Base-by-base conservation (phyloP, 352 stramenopile genomes). In the Phytophthora constricta region DNA sequence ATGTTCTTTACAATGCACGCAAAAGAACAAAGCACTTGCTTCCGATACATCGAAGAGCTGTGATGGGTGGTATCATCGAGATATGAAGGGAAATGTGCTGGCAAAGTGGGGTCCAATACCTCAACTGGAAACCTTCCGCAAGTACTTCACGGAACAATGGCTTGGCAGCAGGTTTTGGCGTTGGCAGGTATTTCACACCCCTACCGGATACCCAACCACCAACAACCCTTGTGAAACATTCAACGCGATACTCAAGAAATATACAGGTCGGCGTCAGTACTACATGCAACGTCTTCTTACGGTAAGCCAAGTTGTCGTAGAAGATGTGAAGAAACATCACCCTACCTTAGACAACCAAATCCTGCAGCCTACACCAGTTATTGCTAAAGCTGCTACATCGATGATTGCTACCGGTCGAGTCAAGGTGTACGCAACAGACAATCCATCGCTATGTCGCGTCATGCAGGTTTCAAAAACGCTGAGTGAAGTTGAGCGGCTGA, bases 1-100 rank as follows among this genome's bases (percentile, higher is more conserved):
- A 58, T 20, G 20, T 58, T 13, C 14, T 58, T 3, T 57, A 57
- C 49, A 34, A 57, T n/a, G 49, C 46, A 10, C 49, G n/a, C 2
- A 57, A 46, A 4, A 17, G 49, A n/a, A 47, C 49, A 11, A 23
- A 25, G 31, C 49, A 57, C n/a, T 17, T 57, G 1, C 2, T 14
- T 1, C 14, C 16, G 26, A 3, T 41, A 26, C 47, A n/a, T 46
- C 16, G 49, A 11, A 16, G 13, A n/a, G 19, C 31, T 17, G 51
- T 49, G 14, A 39, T 58, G 20, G 11, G 39, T 27, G 34, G 23
- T 13, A 58, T 58, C 22, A 16, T 58, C 2, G n/a, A 16, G 2
- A 58, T 58, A 37, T 11, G 7, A 37, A 37, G 31, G 31, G 13
- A 37, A 11, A 37, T 7, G 31, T 37, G 7, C 31, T 37, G 31